Evolutionary conservation across 163 green algal genomes (phyloP).

Genomic region (Picocystis sp.): DNA sequence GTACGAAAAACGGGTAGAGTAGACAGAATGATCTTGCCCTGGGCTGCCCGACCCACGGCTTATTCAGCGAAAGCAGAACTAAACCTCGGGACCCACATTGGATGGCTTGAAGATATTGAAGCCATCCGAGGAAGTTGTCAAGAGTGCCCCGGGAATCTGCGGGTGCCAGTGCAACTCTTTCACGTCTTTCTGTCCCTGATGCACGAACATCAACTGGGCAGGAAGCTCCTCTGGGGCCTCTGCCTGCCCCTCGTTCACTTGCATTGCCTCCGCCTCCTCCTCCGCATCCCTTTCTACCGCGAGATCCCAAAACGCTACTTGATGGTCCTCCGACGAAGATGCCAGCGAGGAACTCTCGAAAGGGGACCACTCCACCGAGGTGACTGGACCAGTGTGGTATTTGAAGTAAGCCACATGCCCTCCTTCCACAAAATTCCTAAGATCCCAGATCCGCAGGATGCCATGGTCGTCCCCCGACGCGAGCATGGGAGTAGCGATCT

Average conservation of each 20-base stretch:
- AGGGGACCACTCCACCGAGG: conserved; percentile 83
- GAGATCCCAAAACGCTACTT: conserved; percentile 78
- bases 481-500: conserved; percentile 76
- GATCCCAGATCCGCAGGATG: conserved; percentile 79
- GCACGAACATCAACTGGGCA: conserved; percentile 18
- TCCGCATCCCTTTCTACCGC: conserved; percentile 82
- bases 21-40: too few species aligned
- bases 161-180: conserved; percentile 96
- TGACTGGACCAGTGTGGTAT: conserved; percentile 74
- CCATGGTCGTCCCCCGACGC: conserved; percentile 78
- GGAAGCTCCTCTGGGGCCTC: conserved; percentile 22
- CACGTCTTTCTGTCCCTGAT: conserved; percentile 65
- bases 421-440: conserved; percentile 49
- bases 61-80: too few species aligned
- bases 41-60: too few species aligned
- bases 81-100: conserved; percentile 37
- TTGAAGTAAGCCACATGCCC: conserved; percentile 60
- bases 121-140: conserved; percentile 70
- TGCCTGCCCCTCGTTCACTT: conserved; percentile 26
- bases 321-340: conserved; percentile 35
- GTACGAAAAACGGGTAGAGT: too few species aligned
- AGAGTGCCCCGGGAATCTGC: conserved; percentile 81
- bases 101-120: conserved; percentile 91
- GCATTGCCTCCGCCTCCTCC: conserved; percentile 59
- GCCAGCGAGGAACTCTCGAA: conserved; percentile 80